Evolutionary conservation across 495 filamentous ascomycete species (phyloP).

Genomic region (Penicillium turbatum): DNA sequence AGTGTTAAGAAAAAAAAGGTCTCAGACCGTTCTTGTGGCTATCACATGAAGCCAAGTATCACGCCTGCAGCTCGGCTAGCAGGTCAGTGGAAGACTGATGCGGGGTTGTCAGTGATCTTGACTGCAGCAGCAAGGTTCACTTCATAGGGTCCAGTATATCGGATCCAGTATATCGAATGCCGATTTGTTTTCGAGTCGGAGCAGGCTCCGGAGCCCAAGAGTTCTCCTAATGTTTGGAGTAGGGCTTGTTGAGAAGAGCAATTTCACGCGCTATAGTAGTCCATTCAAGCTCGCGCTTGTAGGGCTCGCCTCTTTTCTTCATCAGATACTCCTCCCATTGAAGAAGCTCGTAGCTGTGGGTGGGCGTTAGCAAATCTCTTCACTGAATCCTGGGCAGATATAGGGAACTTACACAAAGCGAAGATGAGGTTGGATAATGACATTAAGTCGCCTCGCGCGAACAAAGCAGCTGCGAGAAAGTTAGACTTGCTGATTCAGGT

Average conservation of each 20-base stretch:
- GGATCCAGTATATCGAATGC: background rate
- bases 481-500: background rate
- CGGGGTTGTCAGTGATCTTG: too few relatives aligned
- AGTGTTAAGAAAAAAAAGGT: background rate
- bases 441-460: constrained; percentile 77
- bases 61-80: background rate
- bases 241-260: constrained; percentile 94
- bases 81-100: background rate
- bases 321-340: constrained; percentile 83
- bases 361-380: constrained; percentile 13
- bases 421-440: constrained; percentile 68
- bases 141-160: background rate
- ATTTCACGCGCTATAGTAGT: constrained; percentile 81
- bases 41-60: background rate
- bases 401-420: constrained; percentile 53
- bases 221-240: constrained; percentile 43
- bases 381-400: background rate
- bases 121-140: background rate
- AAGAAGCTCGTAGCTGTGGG: constrained; percentile 57
- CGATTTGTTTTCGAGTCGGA: background rate
- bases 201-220: background rate
- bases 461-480: constrained; percentile 68
- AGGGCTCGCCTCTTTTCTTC: constrained; percentile 39
- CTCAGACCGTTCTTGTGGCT: background rate
- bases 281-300: constrained; percentile 86